phyloP scores from a whole-genome alignment of 1,284 basidiomycete species.

The Ustilago xerochloae region DNA sequence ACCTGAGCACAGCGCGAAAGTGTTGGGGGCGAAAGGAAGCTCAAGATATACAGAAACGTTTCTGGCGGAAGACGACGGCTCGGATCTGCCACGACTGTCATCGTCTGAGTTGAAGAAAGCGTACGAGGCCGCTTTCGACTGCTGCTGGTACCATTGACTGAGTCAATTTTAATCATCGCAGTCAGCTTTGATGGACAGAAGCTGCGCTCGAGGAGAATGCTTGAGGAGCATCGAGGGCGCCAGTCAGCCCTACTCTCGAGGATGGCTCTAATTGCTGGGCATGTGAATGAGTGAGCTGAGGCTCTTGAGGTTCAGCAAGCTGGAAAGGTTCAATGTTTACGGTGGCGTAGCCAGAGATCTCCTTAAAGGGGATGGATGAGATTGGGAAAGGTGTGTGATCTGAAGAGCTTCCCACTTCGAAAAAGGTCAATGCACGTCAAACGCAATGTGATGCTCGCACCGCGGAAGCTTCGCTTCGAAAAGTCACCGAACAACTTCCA shows the following conservation, averaged over 20 bases:
- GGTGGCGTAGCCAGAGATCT: not conserved
- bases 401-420: not conserved
- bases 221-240: too few relatives aligned
- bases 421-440: slow-evolving; percentile 3
- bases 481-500: slow-evolving; percentile 8
- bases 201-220: too few relatives aligned
- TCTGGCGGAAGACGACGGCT: slow-evolving; percentile 34
- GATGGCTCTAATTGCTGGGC: too few relatives aligned
- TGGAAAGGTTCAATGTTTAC: not conserved
- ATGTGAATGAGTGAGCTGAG: too few relatives aligned
- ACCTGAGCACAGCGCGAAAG: slow-evolving; percentile 31
- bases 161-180: too few relatives aligned
- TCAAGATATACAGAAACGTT: slow-evolving; percentile 31
- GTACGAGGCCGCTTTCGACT: slow-evolving; percentile 18
- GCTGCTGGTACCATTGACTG: too few relatives aligned
- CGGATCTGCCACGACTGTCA: slow-evolving; percentile 14
- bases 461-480: not conserved
- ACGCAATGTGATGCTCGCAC: too few relatives aligned
- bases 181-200: too few relatives aligned
- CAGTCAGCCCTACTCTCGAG: too few relatives aligned
- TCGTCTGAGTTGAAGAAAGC: not conserved
- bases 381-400: not conserved
- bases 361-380: not conserved
- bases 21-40: slow-evolving; percentile 33
- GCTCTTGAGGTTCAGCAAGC: not conserved